Base-by-base conservation (phyloP, 495 filamentous ascomycete species). In the Parathielavia hyrcaniae region DNA sequence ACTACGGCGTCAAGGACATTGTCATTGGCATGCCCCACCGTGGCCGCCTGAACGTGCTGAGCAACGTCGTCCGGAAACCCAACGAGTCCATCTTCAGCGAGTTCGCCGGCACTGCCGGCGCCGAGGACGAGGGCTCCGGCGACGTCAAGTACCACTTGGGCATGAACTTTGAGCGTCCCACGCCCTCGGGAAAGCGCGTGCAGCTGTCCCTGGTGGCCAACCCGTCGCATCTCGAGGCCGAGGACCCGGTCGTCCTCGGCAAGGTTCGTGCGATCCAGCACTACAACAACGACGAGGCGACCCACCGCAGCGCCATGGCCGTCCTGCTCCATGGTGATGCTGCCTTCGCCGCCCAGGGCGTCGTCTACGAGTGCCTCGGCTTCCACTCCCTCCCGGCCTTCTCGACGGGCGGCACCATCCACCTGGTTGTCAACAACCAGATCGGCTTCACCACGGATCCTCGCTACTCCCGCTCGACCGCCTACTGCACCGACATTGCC, bases 361-460 rank as follows among this genome's bases (percentile, higher is more conserved):
- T 98, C 60, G 93, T 98, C 49, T 98, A 98, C 74, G 93, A 98
- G 77, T 97, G 91, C 59, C 86, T 98, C 79, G 93, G 93, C 58
- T 96, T 98, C 84, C 87, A 96, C 75, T 84, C 89, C 26, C 83
- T 98, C 11, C 93, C 93, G 34, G 87, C 86, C 43, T 98, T 96
- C 79, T 96, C 92, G 22, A 97, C 95, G 51, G 93, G 93, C 66
- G 93, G 93, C 66, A 98, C 93, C 51, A 90, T 98, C 70, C 93
- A 98, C 75, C 78, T 98, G 61, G 84, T 98, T 49, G 90, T 97
- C 64, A 98, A 98, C 84, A 98, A 98, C 81, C 93, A 98, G 79
- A 98, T 98, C 71, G 93, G 93, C 71, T 98, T 98, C 81, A 98
- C 93, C 54, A 98, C 93, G n/a, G 93, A 98, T 71, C 93, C 93